Percentiles rank a stretch among this genome's conserved stretches.
phyloP scores from a whole-genome alignment of 2,329 filamentous ascomycete species.

The Dactylellina parvicollis region DNA sequence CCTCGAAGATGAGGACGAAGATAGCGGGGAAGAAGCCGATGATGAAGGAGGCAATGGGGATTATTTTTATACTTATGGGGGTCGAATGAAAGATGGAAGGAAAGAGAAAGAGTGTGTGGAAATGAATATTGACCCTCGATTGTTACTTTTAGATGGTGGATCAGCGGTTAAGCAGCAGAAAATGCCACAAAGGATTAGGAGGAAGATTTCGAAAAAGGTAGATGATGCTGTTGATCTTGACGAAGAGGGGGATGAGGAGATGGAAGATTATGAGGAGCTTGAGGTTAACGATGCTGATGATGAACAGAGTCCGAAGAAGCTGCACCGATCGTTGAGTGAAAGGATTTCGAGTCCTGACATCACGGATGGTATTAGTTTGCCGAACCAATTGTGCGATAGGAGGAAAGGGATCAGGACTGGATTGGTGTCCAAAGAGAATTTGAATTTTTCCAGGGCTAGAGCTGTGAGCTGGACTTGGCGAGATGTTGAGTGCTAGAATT shows the following conservation, averaged over 20 bases:
- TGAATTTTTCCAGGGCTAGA: slow-evolving; percentile 2
- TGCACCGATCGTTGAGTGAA: not conserved
- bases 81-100: not conserved
- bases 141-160: not conserved
- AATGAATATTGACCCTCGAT: slow-evolving; percentile 36
- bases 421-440: slow-evolving; percentile 22
- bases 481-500: too few species aligned
- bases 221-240: not conserved
- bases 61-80: not conserved
- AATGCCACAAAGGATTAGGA: not conserved
- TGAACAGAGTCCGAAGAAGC: not conserved
- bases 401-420: slow-evolving; percentile 8
- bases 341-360: not conserved
- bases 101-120: not conserved
- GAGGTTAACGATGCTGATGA: slow-evolving; percentile 1
- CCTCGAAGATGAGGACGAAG: slow-evolving; percentile 29
- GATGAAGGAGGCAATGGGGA: not conserved
- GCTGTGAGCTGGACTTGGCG: not conserved
- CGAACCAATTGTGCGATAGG: not conserved
- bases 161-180: not conserved
- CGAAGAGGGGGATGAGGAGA: not conserved
- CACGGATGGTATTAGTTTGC: not conserved
- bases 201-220: not conserved
- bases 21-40: not conserved
- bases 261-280: not conserved